These are phyloP conservation scores for Russula sp. DNA, from an alignment of 768 basidiomycete genomes.

Conservation along the genomic window DNA sequence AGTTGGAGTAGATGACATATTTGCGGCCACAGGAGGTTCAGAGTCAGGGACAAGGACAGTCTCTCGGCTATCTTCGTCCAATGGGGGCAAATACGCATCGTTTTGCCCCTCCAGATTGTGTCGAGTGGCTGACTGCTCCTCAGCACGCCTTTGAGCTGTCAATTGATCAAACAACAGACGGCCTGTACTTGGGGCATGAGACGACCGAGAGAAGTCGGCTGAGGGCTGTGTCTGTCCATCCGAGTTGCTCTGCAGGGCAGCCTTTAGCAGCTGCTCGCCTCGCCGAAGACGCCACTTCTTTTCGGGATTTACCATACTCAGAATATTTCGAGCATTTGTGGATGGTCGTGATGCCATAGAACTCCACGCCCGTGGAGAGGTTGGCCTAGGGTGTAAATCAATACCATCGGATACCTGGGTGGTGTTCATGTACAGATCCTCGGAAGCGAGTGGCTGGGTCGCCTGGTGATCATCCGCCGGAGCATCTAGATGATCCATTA, in stretches of 20 bases:
- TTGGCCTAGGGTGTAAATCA: background rate
- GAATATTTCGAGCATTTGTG: conserved; percentile 27
- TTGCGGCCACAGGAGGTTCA: conserved; percentile 39
- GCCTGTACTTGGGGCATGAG: conserved; percentile 5
- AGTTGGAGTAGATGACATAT: conserved; percentile 3
- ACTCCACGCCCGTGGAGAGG: background rate
- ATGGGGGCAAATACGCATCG: background rate
- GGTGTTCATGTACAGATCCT: conserved; percentile 7
- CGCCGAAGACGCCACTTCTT: conserved; percentile 24
- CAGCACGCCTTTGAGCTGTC: background rate
- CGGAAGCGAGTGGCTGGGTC: conserved; percentile 15
- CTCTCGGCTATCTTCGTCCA: conserved; percentile 17
- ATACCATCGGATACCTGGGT: conserved; percentile 2
- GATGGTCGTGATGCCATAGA: conserved; percentile 14
- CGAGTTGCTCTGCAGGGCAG: background rate
- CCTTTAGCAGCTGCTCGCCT: conserved; percentile 2
- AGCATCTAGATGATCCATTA: background rate
- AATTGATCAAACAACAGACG: conserved; percentile 8
- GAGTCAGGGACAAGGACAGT: conserved; percentile 59
- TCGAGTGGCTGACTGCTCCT: background rate
- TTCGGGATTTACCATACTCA: conserved; percentile 30
- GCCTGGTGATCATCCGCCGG: conserved; percentile 11
- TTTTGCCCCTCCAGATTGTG: background rate
- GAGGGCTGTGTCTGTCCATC: conserved; percentile 26
- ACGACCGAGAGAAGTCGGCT: conserved; percentile 7